These are phyloP conservation scores for Solanum hybrid DNA, from an alignment of 305 asterid genomes.

Conservation along the genomic window DNA sequence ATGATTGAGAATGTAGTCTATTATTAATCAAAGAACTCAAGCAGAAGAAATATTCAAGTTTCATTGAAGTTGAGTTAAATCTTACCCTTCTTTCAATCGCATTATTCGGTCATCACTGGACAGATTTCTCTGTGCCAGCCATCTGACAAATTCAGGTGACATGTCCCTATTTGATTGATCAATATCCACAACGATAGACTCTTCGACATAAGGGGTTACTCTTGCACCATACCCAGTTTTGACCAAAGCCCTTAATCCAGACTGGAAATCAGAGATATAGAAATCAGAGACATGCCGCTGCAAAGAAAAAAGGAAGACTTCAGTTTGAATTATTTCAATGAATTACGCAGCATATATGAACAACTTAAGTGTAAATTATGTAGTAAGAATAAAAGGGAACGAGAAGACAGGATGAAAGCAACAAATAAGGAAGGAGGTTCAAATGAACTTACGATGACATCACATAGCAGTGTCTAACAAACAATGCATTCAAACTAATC, in stretches of 20 bases:
- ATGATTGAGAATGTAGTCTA: background rate
- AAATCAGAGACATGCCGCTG: conserved; percentile 81
- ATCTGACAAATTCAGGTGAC: conserved; percentile 53
- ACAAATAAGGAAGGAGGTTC: background rate
- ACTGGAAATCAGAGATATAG: conserved; percentile 76
- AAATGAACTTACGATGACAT: background rate
- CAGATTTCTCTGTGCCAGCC: conserved; percentile 59
- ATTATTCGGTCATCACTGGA: conserved; percentile 64
- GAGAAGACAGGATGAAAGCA: background rate
- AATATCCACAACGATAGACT: conserved; percentile 51
- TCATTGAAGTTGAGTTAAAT: background rate
- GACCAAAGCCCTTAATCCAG: conserved; percentile 83
- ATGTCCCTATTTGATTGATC: conserved; percentile 42
- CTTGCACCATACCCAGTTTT: conserved; percentile 73
- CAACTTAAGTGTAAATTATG: background rate
- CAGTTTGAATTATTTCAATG: background rate
- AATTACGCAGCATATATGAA: background rate
- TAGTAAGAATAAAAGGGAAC: background rate
- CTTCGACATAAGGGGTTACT: conserved; percentile 68
- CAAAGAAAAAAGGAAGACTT: background rate
- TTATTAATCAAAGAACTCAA: background rate
- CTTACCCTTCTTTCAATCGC: conserved; percentile 79
- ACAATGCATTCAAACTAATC: background rate
- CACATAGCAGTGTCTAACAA: background rate
- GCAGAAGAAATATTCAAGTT: background rate